phyloP scores from a whole-genome alignment of 148 eudicot genomes.

The Rhododendron williamsianum region DNA sequence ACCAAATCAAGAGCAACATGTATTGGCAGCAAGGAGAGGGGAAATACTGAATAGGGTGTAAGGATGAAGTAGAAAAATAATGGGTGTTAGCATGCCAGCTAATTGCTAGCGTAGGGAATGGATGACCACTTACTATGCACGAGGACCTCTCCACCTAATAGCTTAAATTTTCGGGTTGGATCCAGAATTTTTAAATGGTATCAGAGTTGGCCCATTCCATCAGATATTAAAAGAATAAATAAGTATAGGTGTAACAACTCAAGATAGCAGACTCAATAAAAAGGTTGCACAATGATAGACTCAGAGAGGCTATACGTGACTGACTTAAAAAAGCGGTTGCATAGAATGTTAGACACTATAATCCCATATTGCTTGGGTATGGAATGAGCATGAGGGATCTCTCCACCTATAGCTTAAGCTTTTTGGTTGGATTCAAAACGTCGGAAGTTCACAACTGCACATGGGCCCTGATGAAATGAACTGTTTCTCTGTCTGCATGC shows the following conservation, averaged over 20 bases:
- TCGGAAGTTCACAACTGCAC: background rate
- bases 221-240: background rate
- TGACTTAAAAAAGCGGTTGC: background rate
- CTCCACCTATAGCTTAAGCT: background rate
- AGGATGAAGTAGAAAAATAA: background rate
- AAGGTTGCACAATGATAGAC: background rate
- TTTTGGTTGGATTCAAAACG: background rate
- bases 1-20: background rate
- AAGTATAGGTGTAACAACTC: background rate
- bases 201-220: background rate
- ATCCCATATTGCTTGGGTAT: background rate
- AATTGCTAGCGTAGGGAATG: background rate
- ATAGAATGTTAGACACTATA: background rate
- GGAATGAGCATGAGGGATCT: background rate
- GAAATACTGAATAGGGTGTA: background rate
- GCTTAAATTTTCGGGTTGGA: background rate
- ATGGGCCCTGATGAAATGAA: background rate
- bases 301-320: background rate
- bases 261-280: background rate
- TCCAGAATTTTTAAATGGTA: background rate
- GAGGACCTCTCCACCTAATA: background rate
- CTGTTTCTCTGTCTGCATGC: background rate
- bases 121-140: background rate
- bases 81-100: background rate
- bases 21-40: background rate